Evolutionary conservation across 73 alveolate species (phyloP).

Genomic region (Urostyla sp.): DNA sequence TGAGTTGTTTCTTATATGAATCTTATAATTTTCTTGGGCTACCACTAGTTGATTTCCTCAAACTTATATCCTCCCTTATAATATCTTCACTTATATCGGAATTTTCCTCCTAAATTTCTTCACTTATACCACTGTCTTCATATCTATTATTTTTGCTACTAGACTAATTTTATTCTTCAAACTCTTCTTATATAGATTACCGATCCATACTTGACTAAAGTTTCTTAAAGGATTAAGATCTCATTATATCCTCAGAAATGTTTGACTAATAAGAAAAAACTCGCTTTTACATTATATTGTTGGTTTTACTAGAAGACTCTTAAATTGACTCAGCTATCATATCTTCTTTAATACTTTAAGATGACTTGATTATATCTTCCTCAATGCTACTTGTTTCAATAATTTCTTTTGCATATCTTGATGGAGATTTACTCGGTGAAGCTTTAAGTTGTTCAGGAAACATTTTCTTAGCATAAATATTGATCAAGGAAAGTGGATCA

Average conservation of each 20-base stretch:
- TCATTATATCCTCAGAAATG: too few species aligned
- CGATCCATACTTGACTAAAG: background rate
- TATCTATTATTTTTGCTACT: too few species aligned
- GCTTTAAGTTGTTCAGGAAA: conserved; percentile 28
- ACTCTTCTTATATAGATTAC: conserved; percentile 1
- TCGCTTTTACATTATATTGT: too few species aligned
- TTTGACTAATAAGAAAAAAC: too few species aligned
- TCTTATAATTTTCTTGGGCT: background rate
- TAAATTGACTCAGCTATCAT: conserved; percentile 26
- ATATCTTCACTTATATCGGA: conserved; percentile 23
- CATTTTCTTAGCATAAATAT: conserved; percentile 26
- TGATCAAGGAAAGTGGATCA: conserved; percentile 32
- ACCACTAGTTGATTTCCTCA: background rate
- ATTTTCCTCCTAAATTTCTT: conserved; percentile 28
- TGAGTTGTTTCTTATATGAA: background rate
- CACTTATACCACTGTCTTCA: background rate
- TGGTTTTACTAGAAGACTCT: too few species aligned
- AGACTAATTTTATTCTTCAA: too few species aligned
- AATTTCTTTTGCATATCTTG: background rate
- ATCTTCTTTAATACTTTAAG: conserved; percentile 24
- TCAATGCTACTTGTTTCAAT: conserved; percentile 10
- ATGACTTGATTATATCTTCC: conserved; percentile 27
- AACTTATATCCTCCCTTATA: conserved; percentile 27
- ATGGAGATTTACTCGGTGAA: conserved; percentile 34
- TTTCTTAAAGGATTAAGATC: background rate